Conservation (phyloP, 73 alveolate genomes). For the Uronychia binucleata region DNA sequence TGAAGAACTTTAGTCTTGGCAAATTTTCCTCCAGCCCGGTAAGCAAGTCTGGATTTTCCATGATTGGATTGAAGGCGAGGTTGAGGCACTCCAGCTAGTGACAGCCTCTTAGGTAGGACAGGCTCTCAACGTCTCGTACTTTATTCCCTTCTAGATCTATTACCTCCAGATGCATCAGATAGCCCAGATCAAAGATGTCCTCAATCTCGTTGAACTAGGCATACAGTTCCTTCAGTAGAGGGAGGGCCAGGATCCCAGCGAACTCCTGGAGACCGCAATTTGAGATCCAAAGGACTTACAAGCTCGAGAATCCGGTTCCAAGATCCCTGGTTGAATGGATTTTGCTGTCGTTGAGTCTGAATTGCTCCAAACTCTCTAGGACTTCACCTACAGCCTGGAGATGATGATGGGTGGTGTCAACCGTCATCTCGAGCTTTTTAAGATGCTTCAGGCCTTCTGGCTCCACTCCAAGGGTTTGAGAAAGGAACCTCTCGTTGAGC, state of each 20-base stretch:
- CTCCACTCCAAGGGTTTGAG: slow-evolving; percentile 24
- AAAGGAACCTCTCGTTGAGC: slow-evolving; percentile 46
- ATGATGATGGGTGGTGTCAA: slow-evolving; percentile 40
- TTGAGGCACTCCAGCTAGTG: slow-evolving; percentile 6
- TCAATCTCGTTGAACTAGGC: slow-evolving; percentile 35
- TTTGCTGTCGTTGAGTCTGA: slow-evolving; percentile 42
- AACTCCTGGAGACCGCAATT: slow-evolving; percentile 50
- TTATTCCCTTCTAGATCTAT: slow-evolving; percentile 56
- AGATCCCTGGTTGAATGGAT: slow-evolving; percentile 48
- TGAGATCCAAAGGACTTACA: slow-evolving; percentile 30
- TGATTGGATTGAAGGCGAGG: slow-evolving; percentile 39
- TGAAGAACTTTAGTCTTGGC: neutral
- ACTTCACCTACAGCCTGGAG: slow-evolving; percentile 48
- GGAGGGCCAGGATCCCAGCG: slow-evolving; percentile 52
- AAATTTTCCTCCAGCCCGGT: neutral
- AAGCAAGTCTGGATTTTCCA: neutral
- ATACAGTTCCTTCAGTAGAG: slow-evolving; percentile 44
- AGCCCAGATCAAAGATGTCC: slow-evolving; percentile 60
- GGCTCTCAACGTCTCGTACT: slow-evolving; percentile 19
- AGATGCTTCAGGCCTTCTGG: slow-evolving; percentile 30
- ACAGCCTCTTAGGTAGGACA: slow-evolving; percentile 26
- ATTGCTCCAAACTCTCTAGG: slow-evolving; percentile 19
- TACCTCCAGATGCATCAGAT: slow-evolving; percentile 29
- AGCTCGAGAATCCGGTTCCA: slow-evolving; percentile 39
- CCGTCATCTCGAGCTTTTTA: slow-evolving; percentile 43